Percentiles rank a stretch among this genome's conserved stretches.
These are phyloP conservation scores for Martensiomyces pterosporus DNA, from an alignment of 192 early-diverging fungal genomes.

Conservation along the genomic window DNA sequence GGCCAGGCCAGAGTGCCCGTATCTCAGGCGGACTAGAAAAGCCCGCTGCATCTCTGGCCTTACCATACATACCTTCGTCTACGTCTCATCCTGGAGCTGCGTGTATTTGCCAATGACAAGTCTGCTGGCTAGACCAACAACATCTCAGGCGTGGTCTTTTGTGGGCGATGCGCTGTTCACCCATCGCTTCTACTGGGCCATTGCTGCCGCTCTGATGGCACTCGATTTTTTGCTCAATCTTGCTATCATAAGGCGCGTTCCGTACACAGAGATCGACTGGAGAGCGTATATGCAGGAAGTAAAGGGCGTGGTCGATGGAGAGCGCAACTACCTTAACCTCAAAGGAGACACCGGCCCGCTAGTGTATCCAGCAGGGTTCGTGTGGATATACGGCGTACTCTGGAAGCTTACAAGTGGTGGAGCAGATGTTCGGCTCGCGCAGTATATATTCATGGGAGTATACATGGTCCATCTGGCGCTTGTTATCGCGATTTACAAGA, in stretches of 20 bases:
- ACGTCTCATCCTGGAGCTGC: too few relatives aligned
- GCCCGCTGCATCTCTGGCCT: too few relatives aligned
- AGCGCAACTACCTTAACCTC: slow-evolving; percentile 77
- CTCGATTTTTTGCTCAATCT: slow-evolving; percentile 10
- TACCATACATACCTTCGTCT: too few relatives aligned
- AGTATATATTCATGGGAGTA: slow-evolving; percentile 77
- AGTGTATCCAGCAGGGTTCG: slow-evolving; percentile 89
- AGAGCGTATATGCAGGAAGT: slow-evolving; percentile 94
- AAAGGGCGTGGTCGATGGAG: slow-evolving; percentile 66
- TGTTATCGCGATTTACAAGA: slow-evolving; percentile 65
- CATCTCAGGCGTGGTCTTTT: too few relatives aligned
- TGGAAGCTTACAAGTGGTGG: slow-evolving; percentile 68
- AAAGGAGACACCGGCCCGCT: slow-evolving; percentile 89
- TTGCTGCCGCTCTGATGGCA: slow-evolving; percentile 11
- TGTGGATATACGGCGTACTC: slow-evolving; percentile 78
- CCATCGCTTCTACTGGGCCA: slow-evolving; percentile 12
- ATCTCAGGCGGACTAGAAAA: too few relatives aligned
- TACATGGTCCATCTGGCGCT: slow-evolving; percentile 65
- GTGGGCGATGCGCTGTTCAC: slow-evolving; percentile 9
- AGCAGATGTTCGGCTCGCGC: slow-evolving; percentile 63
- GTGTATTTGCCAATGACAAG: too few relatives aligned
- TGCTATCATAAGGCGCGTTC: slow-evolving; percentile 21
- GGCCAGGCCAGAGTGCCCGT: too few relatives aligned
- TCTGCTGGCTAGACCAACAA: too few relatives aligned
- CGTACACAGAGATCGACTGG: slow-evolving; percentile 96